Base-by-base conservation (phyloP, 2,329 filamentous ascomycete genomes). In the Gaeumannomyces tritici region DNA sequence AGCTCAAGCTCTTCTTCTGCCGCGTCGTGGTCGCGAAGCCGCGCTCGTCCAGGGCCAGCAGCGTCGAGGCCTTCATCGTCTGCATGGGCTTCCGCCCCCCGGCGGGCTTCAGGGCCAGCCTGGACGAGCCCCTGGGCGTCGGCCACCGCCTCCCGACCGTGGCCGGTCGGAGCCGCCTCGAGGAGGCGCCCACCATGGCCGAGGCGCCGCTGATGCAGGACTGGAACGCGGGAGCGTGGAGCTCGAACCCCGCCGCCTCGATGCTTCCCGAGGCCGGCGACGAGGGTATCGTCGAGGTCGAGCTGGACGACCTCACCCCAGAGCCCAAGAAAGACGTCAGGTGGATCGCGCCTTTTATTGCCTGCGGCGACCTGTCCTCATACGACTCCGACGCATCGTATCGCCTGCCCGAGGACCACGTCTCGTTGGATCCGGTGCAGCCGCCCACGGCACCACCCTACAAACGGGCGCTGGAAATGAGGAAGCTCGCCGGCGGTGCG, bases 351-450 rank as follows among this genome's bases (percentile, higher is more conserved):
- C 92, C 93, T 0, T 99, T 99, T 72, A 84, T 99, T 69, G 93
- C 95, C n/a, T 99, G 95, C 73, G 95, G 95, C 57, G 95, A 99
- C 75, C 81, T 99, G 61, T 96, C 92, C 28, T 88, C 91, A 13
- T 99, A 93, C 77, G 95, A 99, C 77, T 92, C 93, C 0, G 95
- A 99, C 79, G 93, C 95, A 4, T 95, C 93, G 5, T 97, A 98
- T 75, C 85, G 89, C 67, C 80, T 99, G 24, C 93, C 95, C 0
- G 89, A 93, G 64, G 89, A 92, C 67, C 85, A 96, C 71, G 84
- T 96, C 61, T 93, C 89, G 67, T 82, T 98, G 59, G 92, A 97
- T 72, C 95, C 95, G 0, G 85, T 99, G 35, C 95, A 98, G 73
- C 93, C 93, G 31, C 95, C 95, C 0, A 99, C 95, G 47, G 95